Percentiles rank a stretch among this genome's conserved stretches.
These are phyloP conservation scores for Heterobasidion irregulare DNA, from an alignment of 1,284 basidiomycete genomes.

Conservation along the genomic window DNA sequence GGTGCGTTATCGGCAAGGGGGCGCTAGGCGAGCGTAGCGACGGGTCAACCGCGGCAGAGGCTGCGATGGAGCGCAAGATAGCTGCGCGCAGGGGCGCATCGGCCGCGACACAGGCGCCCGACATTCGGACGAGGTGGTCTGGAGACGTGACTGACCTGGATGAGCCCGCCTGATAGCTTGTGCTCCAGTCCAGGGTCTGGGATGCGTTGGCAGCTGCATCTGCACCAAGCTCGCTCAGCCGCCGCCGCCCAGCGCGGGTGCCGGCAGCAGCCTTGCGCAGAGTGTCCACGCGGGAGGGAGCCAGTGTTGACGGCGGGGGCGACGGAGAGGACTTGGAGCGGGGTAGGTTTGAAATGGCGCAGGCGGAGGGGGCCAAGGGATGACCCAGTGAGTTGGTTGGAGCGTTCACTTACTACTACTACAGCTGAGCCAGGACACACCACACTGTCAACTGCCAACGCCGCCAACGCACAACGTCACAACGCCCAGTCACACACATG, in stretches of 20 bases:
- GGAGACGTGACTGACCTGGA: conserved; percentile 42
- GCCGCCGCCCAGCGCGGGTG: conserved; percentile 12
- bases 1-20: too few species aligned
- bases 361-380: not conserved
- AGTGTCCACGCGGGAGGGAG: conserved; percentile 19
- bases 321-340: conserved; percentile 73
- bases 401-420: conserved; percentile 1
- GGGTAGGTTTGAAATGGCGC: conserved; percentile 46
- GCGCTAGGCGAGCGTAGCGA: too few species aligned
- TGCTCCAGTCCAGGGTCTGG: conserved; percentile 57
- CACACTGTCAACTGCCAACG: not conserved
- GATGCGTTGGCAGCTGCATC: conserved; percentile 15
- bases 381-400: not conserved
- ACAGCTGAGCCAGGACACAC: not conserved
- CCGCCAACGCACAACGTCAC: too few species aligned
- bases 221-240: conserved; percentile 15
- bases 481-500: too few species aligned
- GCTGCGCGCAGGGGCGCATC: too few species aligned
- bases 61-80: too few species aligned
- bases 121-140: not conserved
- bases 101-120: too few species aligned
- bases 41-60: too few species aligned
- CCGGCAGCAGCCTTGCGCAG: conserved; percentile 10
- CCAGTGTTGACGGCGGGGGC: conserved; percentile 35
- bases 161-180: conserved; percentile 78